These are phyloP conservation scores for Amorphotheca resinae DNA, from an alignment of 495 filamentous ascomycete species.

Conservation along the genomic window DNA sequence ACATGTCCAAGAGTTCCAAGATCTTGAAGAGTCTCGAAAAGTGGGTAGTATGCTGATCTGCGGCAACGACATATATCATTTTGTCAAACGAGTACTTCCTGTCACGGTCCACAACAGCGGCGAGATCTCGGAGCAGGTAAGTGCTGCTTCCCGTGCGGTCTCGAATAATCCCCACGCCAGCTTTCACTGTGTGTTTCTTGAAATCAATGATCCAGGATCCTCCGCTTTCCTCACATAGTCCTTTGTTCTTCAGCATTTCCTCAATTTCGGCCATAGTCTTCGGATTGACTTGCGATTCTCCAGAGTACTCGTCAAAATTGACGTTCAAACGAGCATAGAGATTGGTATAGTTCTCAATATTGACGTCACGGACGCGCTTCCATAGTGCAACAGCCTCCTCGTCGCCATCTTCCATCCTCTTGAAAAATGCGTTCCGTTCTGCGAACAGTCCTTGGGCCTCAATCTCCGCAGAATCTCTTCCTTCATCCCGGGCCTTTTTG, in stretches of 20 bases:
- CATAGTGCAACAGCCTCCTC: slow-evolving; percentile 47
- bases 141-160: slow-evolving; percentile 56
- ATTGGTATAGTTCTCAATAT: slow-evolving; percentile 48
- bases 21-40: slow-evolving; percentile 61
- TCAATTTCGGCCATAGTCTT: slow-evolving; percentile 44
- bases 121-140: slow-evolving; percentile 64
- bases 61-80: slow-evolving; percentile 64
- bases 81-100: slow-evolving; percentile 47
- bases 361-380: slow-evolving; percentile 53
- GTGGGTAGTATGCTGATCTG: slow-evolving; percentile 57
- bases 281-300: slow-evolving; percentile 55
- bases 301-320: slow-evolving; percentile 56
- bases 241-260: slow-evolving; percentile 42
- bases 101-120: slow-evolving; percentile 48
- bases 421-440: slow-evolving; percentile 53
- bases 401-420: slow-evolving; percentile 56
- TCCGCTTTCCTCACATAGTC: slow-evolving; percentile 49
- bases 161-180: slow-evolving; percentile 56
- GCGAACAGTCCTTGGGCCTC: slow-evolving; percentile 41
- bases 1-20: slow-evolving; percentile 51
- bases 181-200: slow-evolving; percentile 43
- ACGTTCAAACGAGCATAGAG: slow-evolving; percentile 58
- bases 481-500: slow-evolving; percentile 42
- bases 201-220: slow-evolving; percentile 58
- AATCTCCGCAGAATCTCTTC: slow-evolving; percentile 37